Evolutionary conservation across 371 early-diverging fungal genomes (phyloP).

Genomic region (Rhizopus sp.): DNA sequence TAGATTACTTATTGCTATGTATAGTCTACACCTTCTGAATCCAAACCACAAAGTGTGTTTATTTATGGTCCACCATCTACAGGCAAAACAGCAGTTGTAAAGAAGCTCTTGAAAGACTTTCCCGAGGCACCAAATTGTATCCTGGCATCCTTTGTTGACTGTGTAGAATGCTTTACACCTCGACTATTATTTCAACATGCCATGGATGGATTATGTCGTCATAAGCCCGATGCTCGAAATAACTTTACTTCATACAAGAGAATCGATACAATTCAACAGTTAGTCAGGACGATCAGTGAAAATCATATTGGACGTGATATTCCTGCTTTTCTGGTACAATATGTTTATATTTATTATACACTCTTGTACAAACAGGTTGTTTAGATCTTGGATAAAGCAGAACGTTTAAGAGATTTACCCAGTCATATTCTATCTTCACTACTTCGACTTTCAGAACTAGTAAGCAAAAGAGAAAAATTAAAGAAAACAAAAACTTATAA

Average conservation of each 20-base stretch:
- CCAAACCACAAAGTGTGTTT: slow-evolving; percentile 46
- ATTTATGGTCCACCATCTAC: slow-evolving; percentile 73
- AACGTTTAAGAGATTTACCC: slow-evolving; percentile 74
- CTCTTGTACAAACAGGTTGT: neutral
- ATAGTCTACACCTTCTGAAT: neutral
- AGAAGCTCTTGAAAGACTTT: slow-evolving; percentile 33
- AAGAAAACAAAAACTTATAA: no score
- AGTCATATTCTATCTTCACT: slow-evolving; percentile 68
- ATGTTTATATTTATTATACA: neutral
- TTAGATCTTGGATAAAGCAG: slow-evolving; percentile 80
- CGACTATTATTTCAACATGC: slow-evolving; percentile 76
- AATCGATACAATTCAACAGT: slow-evolving; percentile 71
- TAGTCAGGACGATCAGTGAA: slow-evolving; percentile 53
- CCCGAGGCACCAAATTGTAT: slow-evolving; percentile 9
- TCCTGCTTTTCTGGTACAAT: slow-evolving; percentile 48
- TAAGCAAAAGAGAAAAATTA: slow-evolving; percentile 16
- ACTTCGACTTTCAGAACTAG: slow-evolving; percentile 72
- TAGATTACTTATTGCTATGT: slow-evolving; percentile 19
- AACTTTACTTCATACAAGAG: slow-evolving; percentile 34
- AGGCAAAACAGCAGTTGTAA: slow-evolving; percentile 74
- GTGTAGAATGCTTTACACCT: slow-evolving; percentile 74
- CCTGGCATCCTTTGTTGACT: slow-evolving; percentile 64
- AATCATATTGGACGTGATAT: slow-evolving; percentile 15
- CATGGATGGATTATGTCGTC: slow-evolving; percentile 59
- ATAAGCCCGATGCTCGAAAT: slow-evolving; percentile 23